Conservation (phyloP, 179 eudicot genomes). For the Silene coronaria region DNA sequence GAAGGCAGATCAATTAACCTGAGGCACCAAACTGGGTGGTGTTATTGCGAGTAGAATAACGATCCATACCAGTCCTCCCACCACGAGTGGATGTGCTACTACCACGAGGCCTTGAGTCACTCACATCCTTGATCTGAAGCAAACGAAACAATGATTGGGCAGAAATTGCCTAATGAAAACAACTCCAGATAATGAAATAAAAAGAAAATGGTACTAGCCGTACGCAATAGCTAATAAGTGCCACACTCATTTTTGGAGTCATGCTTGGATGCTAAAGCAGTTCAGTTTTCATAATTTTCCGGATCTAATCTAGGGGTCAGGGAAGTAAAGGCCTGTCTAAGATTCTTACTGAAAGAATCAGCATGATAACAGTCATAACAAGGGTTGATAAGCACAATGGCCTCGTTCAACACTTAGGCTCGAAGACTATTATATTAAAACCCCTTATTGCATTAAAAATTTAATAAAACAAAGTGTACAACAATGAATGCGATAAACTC, state of each 20-base stretch:
- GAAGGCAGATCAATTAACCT: constrained; percentile 38
- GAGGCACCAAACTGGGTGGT: constrained; percentile 43
- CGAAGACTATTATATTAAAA: neutral
- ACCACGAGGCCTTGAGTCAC: constrained; percentile 72
- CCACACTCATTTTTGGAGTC: neutral
- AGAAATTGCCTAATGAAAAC: neutral
- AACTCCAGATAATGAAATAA: neutral
- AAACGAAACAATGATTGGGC: constrained; percentile 8
- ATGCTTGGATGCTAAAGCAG: neutral
- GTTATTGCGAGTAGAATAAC: constrained; percentile 55
- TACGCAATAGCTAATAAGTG: neutral
- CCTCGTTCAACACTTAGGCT: neutral
- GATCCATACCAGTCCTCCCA: constrained; percentile 54
- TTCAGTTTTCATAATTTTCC: neutral
- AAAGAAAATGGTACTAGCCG: neutral
- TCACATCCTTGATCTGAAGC: constrained; percentile 64
- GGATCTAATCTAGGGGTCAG: neutral
- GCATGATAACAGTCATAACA: neutral
- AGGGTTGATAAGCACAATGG: neutral
- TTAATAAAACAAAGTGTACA: neutral
- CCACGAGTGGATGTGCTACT: constrained; percentile 57
- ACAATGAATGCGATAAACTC: neutral
- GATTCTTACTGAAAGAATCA: neutral
- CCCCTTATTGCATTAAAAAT: neutral
- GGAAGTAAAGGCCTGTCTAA: neutral